phyloP scores from a whole-genome alignment of 2,329 filamentous ascomycete genomes.

The Scedosporium aurantiacum region DNA sequence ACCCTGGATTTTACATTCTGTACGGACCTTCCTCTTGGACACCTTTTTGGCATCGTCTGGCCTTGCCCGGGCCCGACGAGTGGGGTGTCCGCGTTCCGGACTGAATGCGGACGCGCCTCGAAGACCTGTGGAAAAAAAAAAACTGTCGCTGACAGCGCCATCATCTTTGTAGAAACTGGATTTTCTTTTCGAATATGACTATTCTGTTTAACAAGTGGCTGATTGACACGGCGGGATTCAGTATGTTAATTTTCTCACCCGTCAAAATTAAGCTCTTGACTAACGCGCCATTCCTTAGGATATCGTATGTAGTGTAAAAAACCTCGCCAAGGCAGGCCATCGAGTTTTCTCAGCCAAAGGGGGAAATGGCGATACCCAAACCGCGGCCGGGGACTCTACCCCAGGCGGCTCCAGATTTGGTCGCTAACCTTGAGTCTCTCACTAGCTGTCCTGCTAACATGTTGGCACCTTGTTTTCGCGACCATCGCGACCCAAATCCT shows the following conservation, averaged over 20 bases:
- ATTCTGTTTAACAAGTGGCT: slow-evolving; percentile 93
- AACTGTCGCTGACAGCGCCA: not conserved
- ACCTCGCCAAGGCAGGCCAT: not conserved
- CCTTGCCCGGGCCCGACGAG: not conserved
- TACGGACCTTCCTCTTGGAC: not conserved
- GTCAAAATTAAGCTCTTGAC: slow-evolving; percentile 14
- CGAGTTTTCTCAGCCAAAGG: no score
- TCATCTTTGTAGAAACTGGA: slow-evolving; percentile 51
- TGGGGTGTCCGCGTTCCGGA: not conserved
- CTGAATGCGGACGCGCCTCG: not conserved
- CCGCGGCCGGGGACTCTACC: not conserved
- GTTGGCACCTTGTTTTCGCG: slow-evolving; percentile 58
- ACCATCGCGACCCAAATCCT: slow-evolving; percentile 55
- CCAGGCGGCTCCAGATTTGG: not conserved
- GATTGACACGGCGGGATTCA: slow-evolving; percentile 62
- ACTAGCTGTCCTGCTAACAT: slow-evolving; percentile 47
- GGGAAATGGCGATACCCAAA: no score
- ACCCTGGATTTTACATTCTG: slow-evolving; percentile 21
- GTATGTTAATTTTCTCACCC: slow-evolving; percentile 34
- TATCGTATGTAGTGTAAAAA: slow-evolving; percentile 29
- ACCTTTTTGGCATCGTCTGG: not conserved
- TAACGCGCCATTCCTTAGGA: slow-evolving; percentile 8
- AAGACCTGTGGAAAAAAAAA: not conserved
- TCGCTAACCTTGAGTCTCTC: not conserved
- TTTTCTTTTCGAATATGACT: slow-evolving; percentile 71